Base-by-base conservation (phyloP, 2,329 filamentous ascomycete genomes). In the Verticillium zaregamsianum region DNA sequence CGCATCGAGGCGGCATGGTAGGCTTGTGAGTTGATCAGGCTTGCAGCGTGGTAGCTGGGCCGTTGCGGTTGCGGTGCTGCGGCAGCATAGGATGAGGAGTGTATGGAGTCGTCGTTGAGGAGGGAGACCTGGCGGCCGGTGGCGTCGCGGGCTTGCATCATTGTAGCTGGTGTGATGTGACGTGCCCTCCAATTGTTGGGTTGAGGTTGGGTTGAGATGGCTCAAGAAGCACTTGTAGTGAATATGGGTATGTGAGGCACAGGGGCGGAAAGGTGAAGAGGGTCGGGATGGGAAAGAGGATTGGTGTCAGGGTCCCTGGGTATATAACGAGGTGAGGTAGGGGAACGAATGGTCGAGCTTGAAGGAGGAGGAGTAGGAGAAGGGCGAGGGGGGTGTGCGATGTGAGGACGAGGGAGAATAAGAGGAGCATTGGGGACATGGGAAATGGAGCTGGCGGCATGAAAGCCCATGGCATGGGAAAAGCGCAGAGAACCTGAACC, bases 61-160 rank as follows among this genome's bases (percentile, higher is more conserved):
- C 64, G 63, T 56, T 66, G 64, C 45, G 65, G 63, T 33, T 55
- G 45, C 52, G 65, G 31, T 58, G 39, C 39, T 8, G 39, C 15
- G 39, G 39, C 15, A 20, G 62, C 62, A 57, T 66, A 63, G 64
- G 65, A 61, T 45, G 63, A 62, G 64, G 62, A 32, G 17, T 57
- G 17, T 15, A 25, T 68, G 15, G 73, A 70, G 57, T 85, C 83
- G 65, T 87, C 83, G 71, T 87, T 87, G 45, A 88, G 77, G 11
- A 88, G 77, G 59, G 85, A 87, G 69, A 88, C 81, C 72, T 80
- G 77, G 66, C 83, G 82, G 67, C 85, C 85, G 52, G 80, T 76
- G 54, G 84, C 82, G 72, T 87, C 82, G 68, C 80, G 76, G 59
- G 79, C 81, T 64, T 85, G 79, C 82, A 87, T 86, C 66, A 64